Evolutionary conservation across 129 eudicot genomes (phyloP), one percentile per base, ranked within the genome.

Genomic region (Logfia minima): DNA sequence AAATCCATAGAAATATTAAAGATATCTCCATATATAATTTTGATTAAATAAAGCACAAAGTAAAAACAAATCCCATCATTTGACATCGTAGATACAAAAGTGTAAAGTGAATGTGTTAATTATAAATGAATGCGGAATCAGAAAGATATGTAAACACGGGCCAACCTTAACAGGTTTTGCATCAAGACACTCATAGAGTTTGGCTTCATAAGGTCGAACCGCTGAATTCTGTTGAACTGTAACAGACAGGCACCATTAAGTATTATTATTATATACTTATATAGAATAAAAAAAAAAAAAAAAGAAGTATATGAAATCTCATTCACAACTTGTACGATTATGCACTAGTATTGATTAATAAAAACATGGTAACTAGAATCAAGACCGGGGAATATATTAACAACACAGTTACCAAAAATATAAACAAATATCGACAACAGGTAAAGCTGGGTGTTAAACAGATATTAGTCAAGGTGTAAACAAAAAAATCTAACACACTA

Each of bases 101-200:
- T 13, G 16, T 14, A 70, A 0, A 1, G 13, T 45, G 8, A 19
- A 35, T 28, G 75, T 3, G 13, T 3, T 3, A 22, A 39, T 26
- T 51, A 80, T 21, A 18, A 37, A 62, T 32, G 35, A 37, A 56
- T 56, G 43, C 24, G 8, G 32, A 19, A 19, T 31, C 8, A 22
- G 8, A 34, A 16, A 18, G 37, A 43, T 63, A 61, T 16, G 4
- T 34, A 67, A 53, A 17, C 16, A 43, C 3, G 8, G 11, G 61
- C 87, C 55, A 69, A 92, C 98, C 98, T 93, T 88, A 45, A 71
- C 56, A 17, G 81, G 72, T 56, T 85, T 92, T 48, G 82, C 71
- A 81, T 85, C 90, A 6, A 77, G 67, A 9, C 77, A 84, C 78
- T 87, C 92, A 73, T 85, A 84, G 67, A 83, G 29, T 69, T 85